Conservation (phyloP, 2,329 filamentous ascomycete species). For the Verticillium nonalfalfae region DNA sequence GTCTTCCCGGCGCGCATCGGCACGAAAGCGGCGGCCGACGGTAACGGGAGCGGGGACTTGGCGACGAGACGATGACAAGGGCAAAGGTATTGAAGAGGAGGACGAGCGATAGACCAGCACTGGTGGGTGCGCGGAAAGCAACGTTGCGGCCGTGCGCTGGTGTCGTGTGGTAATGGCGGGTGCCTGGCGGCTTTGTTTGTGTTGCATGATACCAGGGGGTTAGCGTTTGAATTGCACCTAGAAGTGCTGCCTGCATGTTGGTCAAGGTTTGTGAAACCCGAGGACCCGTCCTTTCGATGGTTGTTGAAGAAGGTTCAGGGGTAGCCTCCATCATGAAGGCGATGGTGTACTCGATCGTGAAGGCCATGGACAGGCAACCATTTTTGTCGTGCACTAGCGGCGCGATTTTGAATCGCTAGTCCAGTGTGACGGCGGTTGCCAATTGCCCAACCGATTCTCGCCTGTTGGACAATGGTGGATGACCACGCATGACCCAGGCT, state of each 20-base stretch:
- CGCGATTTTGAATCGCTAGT: too few species aligned
- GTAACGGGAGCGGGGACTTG: background rate
- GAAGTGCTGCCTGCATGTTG: background rate
- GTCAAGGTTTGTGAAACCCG: background rate
- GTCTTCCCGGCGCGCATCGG: background rate
- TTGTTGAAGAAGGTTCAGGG: background rate
- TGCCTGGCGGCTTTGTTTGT: background rate
- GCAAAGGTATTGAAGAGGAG: conserved; percentile 1
- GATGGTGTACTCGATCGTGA: too few species aligned
- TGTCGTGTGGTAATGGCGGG: background rate
- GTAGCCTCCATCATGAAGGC: background rate
- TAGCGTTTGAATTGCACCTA: background rate
- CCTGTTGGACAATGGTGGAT: background rate
- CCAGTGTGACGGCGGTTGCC: too few species aligned
- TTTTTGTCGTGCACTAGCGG: too few species aligned
- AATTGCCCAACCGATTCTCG: too few species aligned
- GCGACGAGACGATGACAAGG: background rate
- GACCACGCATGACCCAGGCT: background rate
- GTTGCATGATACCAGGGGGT: background rate
- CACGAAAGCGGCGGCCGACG: background rate
- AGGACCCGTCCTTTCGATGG: background rate
- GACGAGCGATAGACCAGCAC: background rate
- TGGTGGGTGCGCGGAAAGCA: too few species aligned
- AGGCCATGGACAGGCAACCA: too few species aligned
- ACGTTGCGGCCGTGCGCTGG: too few species aligned